Evolutionary conservation across 805 yeast species (phyloP).

Genomic region (Candida qinlingensis): DNA sequence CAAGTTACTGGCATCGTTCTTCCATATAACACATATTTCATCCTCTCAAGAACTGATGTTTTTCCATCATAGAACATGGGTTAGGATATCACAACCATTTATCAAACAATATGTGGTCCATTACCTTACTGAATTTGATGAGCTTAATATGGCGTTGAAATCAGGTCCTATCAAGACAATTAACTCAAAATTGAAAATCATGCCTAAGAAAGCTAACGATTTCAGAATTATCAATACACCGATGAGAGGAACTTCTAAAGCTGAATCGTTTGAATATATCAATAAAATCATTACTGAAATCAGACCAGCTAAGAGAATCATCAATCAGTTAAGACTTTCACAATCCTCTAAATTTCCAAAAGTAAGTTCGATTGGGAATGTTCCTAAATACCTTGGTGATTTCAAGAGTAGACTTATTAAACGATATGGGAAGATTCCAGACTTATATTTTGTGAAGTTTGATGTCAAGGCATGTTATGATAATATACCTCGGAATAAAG

Average conservation of each 20-base stretch:
- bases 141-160: slow-evolving; percentile 13
- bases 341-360: slow-evolving; percentile 26
- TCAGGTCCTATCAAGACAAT: slow-evolving; percentile 19
- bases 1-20: slow-evolving; percentile 45
- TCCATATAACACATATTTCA: slow-evolving; percentile 62
- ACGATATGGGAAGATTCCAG: slow-evolving; percentile 27
- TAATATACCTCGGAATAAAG: slow-evolving; percentile 46
- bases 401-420: slow-evolving; percentile 31
- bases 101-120: slow-evolving; percentile 35
- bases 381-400: slow-evolving; percentile 32
- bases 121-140: slow-evolving; percentile 27
- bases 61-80: slow-evolving; percentile 61
- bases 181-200: slow-evolving; percentile 36
- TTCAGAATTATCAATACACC: slow-evolving; percentile 62
- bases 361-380: slow-evolving; percentile 39
- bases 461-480: slow-evolving; percentile 80
- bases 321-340: slow-evolving; percentile 29
- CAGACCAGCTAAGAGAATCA: slow-evolving; percentile 38
- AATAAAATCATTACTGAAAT: slow-evolving; percentile 33
- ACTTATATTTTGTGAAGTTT: slow-evolving; percentile 54
- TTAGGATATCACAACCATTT: slow-evolving; percentile 35
- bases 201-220: slow-evolving; percentile 53
- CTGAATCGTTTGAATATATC: slow-evolving; percentile 30
- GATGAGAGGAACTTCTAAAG: slow-evolving; percentile 28
- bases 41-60: slow-evolving; percentile 36